Base-by-base conservation (phyloP, 2,329 filamentous ascomycete species). In the Exutisphaerella laricina region DNA sequence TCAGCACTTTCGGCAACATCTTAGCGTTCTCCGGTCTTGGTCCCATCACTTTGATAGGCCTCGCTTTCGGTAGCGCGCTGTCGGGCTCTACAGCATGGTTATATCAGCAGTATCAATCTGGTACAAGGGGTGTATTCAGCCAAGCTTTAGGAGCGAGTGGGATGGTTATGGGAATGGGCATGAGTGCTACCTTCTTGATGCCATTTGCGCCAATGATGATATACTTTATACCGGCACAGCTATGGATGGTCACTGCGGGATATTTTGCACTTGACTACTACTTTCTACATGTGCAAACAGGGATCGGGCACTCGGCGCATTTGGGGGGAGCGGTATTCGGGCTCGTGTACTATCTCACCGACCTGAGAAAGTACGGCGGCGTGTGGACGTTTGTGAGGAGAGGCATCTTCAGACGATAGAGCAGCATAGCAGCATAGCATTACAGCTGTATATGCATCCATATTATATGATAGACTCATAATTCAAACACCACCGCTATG, bases 131-230 rank as follows among this genome's bases (percentile, higher is more conserved):
- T n/a, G n/a, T n/a, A n/a, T n/a, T n/a, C n/a, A n/a, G n/a, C n/a
- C n/a, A n/a, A n/a, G n/a, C n/a, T n/a, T n/a, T n/a, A n/a, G 67
- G 67, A 1, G 69, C 70, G 25, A 68, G 64, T 29, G 70, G 69
- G 1, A 53, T 62, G 0, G 58, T 71, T 14, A 26, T 26, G 23
- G 23, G 23, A 20, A 65, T 65, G 58, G 70, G 69, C 3, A 36
- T 70, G 10, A 61, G 57, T 2, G 64, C 65, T 2, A 65, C 70
- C 10, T 65, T 62, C 46, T 45, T 71, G 29, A 46, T 58, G 30
- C 70, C 70, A 0, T 56, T 43, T 3, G 30, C 54, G 1, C 56
- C 46, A 13, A 58, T 70, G 3, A 60, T 66, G 42, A 61, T 65
- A 5, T 58, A 71, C 10, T 55, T 58, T 0, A 39, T 71, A 9